Base-by-base conservation (phyloP, 2,329 filamentous ascomycete genomes). In the Pseudodiploospora longispora region DNA sequence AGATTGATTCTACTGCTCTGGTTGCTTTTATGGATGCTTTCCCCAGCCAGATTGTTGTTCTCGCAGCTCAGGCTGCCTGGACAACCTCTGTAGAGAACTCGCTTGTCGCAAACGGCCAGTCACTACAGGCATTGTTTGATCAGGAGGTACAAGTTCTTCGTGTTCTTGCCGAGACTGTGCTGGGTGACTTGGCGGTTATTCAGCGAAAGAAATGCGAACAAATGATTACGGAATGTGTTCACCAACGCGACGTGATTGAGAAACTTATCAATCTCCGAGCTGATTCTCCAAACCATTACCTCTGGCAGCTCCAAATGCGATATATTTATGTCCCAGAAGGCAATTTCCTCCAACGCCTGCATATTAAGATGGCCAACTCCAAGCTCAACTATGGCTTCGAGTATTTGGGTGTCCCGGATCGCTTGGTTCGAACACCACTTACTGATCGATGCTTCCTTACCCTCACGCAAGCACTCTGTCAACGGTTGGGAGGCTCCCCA, bases 371-470 rank as follows among this genome's bases (percentile, higher is more conserved):
- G 87, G 93, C 94, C 36, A 98, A 98, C 59, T 91, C 93, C 27
- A 86, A 83, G 55, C 80, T 98, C 49, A 88, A 87, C 58, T 99
- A 99, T 60, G 93, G 93, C 39, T 99, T 97, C 56, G 93, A 99
- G 64, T 99, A 98, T 59, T 77, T 99, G 27, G 93, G 93, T 60
- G 91, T 98, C 41, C 86, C 93, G 4, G 93, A 99, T 59, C 85
- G 94, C 46, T 85, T 99, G 49, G 94, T 99, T 48, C 82, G 93
- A 53, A 99, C 93, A 10, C 94, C 94, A 42, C 79, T 99, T 49
- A 99, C 93, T 0, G 94, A 99, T 64, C 85, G 94, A 51, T 99
- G 93, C 68, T 99, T 98, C 78, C 79, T 97, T 49, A 98, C 94
- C 5, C 82, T 98, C 45, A 97, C 91, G 3, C 93, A 98, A 68